Evolutionary conservation across 768 basidiomycete genomes (phyloP), one percentile per base, ranked within the genome.

Genomic region (Lactarius indigo): DNA sequence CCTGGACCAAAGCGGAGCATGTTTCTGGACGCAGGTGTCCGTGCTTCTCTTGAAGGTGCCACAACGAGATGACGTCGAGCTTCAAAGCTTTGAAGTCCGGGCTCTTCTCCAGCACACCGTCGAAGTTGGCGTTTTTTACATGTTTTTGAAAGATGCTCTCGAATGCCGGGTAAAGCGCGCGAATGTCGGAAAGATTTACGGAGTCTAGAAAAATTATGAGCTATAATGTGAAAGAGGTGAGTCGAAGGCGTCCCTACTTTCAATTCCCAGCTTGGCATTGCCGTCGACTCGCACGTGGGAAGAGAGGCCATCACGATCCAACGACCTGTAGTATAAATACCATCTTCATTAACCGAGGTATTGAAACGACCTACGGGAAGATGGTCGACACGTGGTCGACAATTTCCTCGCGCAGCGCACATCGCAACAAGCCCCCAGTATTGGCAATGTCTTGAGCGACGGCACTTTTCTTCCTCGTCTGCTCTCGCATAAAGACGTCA

Each of bases 231-330:
- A 33, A 28, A 33, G 54, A 7, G 26, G 6, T 9, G 8, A 10
- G 20, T 8, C 17, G 57, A 26, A 41, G 37, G 57, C 5, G 9
- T 26, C n/a, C 35, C 9, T 39, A 64, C 63, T 17, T 23, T 30
- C 18, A 35, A 18, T 18, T 18, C 30, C 44, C 17, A 20, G 42
- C 17, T 12, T 12, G 3, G 17, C 3, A 8, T 52, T 18, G 0
- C 33, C n/a, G 10, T 1, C n/a, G 17, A 10, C 26, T 9, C 30
- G 39, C 13, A 20, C 4, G 8, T 23, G 7, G 9, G 37, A 20
- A 20, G 37, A 23, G 39, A 64, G 58, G 20, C 35, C 37, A 26
- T 26, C 39, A 33, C 37, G 50, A 23, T 64, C 58, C n/a, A 64
- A 23, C 18, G 64, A 59, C 30, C 64, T 64, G 15, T 39, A 33